phyloP scores from a whole-genome alignment of 192 early-diverging fungal species.

The Entomortierella beljakovae region DNA sequence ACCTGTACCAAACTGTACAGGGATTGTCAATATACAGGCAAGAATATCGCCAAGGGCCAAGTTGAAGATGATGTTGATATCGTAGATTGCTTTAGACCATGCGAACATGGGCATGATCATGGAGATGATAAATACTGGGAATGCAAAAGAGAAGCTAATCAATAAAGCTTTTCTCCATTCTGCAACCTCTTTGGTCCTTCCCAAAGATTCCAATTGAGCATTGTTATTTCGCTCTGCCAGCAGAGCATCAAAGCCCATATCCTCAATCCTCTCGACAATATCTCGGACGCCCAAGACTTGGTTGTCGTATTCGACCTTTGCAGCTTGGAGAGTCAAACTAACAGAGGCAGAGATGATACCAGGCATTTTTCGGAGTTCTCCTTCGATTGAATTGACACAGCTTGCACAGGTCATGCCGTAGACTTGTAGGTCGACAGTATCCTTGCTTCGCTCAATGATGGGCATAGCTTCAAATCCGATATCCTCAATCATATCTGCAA shows the following conservation, averaged over 20 bases:
- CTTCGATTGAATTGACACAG: slow-evolving; percentile 85
- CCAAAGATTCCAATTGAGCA: slow-evolving; percentile 88
- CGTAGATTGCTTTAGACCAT: slow-evolving; percentile 34
- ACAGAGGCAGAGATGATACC: slow-evolving; percentile 77
- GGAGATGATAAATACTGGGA: slow-evolving; percentile 84
- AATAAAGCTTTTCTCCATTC: slow-evolving; percentile 81
- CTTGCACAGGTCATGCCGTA: slow-evolving; percentile 94
- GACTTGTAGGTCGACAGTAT: slow-evolving; percentile 79
- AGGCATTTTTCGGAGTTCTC: slow-evolving; percentile 63
- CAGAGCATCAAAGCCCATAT: slow-evolving; percentile 82
- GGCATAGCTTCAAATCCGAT: slow-evolving; percentile 79
- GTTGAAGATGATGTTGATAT: slow-evolving; percentile 66
- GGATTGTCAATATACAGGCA: slow-evolving; percentile 83
- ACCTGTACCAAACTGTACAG: slow-evolving; percentile 94
- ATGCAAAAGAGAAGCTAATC: slow-evolving; percentile 73
- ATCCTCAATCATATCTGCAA: slow-evolving; percentile 76
- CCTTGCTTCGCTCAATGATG: slow-evolving; percentile 61
- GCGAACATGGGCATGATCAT: slow-evolving; percentile 78
- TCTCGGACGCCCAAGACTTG: slow-evolving; percentile 74
- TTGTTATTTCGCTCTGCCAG: slow-evolving; percentile 72
- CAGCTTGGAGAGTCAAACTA: slow-evolving; percentile 82
- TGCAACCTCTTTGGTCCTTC: slow-evolving; percentile 86
- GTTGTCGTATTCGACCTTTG: slow-evolving; percentile 77
- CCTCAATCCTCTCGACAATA: slow-evolving; percentile 85
- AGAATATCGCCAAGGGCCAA: slow-evolving; percentile 74